Evolutionary conservation across 2,329 filamentous ascomycete genomes (phyloP), one percentile per base, ranked within the genome.

Genomic region (Hortaea sp.): DNA sequence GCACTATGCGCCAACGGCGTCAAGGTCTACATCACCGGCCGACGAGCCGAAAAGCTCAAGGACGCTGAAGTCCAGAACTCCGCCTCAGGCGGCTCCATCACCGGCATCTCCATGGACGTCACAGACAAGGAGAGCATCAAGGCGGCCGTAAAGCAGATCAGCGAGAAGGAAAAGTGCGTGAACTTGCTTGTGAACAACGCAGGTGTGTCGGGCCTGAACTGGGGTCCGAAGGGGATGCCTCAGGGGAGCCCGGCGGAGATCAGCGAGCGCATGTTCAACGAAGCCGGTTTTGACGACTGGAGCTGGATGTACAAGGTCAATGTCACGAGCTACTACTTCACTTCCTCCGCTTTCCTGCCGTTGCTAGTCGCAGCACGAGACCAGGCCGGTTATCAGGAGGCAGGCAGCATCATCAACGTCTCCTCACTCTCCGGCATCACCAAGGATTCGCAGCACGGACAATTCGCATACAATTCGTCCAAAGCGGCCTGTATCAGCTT

Each of bases 41-140:
- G 71, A 7, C 65, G 71, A 27, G 55, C 63, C 30, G 69, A 73
- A 12, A 66, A 69, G 40, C 63, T 75, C 32, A 64, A 72, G 44
- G 67, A 55, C 29, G 66, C 63, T 12, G 59, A 66, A 41, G 56
- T 53, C 40, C 62, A 49, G 10, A 62, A 74, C 47, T 88, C 85
- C 75, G 78, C 74, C 51, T 72, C 74, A 48, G 71, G 76, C 10
- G 85, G 85, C 59, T 81, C 80, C 45, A 60, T 63, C 45, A 53
- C 57, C 29, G 59, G 48, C 9, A 37, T 63, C 9, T 57, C 57
- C 20, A 60, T 61, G 59, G 59, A 62, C 49, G 59, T 61, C 44
- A 61, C 56, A 7, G 57, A 61, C 50, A 61, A 63, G 46, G 46
- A 54, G 29, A 57, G 54, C 49, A 59, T 63, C 42, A 38, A 46